Evolutionary conservation across 495 filamentous ascomycete genomes (phyloP).

Genomic region (Neurospora terricola): DNA sequence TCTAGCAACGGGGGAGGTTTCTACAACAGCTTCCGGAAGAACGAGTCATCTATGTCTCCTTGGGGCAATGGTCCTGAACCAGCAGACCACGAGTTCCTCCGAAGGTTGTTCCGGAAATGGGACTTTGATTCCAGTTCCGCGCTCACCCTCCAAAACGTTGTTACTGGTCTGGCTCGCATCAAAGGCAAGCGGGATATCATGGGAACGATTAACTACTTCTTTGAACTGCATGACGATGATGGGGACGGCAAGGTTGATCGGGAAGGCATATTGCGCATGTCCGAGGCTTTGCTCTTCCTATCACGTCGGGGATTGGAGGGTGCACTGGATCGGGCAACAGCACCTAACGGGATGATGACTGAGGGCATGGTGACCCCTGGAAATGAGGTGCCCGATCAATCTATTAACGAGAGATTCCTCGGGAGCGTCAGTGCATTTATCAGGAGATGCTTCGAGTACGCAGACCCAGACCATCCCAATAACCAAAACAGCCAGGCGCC

Average conservation of each 20-base stretch:
- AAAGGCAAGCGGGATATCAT: constrained; percentile 93
- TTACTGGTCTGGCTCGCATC: constrained; percentile 77
- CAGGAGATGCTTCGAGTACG: constrained; percentile 93
- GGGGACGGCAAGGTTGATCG: constrained; percentile 89
- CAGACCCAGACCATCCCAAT: constrained; percentile 76
- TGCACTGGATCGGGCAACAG: constrained; percentile 38
- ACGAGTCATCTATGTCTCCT: constrained; percentile 45
- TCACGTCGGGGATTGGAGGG: constrained; percentile 79
- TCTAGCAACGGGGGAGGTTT: constrained; percentile 40
- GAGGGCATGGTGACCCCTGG: constrained; percentile 16
- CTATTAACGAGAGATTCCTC: constrained; percentile 68
- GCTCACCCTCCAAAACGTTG: constrained; percentile 79
- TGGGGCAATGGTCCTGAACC: constrained; percentile 74
- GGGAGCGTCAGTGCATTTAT: constrained; percentile 93
- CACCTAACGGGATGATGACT: constrained; percentile 25
- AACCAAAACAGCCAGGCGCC: constrained; percentile 31
- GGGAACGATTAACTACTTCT: constrained; percentile 95
- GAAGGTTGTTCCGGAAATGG: constrained; percentile 80
- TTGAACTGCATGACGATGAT: constrained; percentile 91
- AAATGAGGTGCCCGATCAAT: constrained; percentile 29
- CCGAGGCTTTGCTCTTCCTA: constrained; percentile 87
- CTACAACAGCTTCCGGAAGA: constrained; percentile 42
- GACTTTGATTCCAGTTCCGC: constrained; percentile 64
- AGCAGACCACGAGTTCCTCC: constrained; percentile 92
- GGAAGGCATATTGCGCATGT: constrained; percentile 90